phyloP scores from a whole-genome alignment of 768 basidiomycete genomes.

The Termitomyces sp. region DNA sequence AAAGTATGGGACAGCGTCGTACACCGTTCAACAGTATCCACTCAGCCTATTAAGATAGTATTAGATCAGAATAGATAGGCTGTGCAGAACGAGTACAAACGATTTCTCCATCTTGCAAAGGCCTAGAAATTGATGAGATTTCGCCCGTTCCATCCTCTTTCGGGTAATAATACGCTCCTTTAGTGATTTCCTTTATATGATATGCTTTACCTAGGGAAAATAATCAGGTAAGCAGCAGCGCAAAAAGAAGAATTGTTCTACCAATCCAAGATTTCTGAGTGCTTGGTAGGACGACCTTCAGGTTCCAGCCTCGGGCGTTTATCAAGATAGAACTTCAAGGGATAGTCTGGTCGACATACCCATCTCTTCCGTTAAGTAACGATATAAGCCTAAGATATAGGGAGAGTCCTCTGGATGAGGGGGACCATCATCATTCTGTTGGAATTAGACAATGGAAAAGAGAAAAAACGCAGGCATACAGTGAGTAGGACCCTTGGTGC shows the following conservation, averaged over 20 bases:
- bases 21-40: slow-evolving; percentile 92
- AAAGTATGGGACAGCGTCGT: slow-evolving; percentile 17
- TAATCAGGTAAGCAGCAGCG: not conserved
- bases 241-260: slow-evolving; percentile 22
- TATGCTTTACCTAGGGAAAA: slow-evolving; percentile 63
- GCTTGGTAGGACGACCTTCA: slow-evolving; percentile 76
- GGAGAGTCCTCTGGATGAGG: slow-evolving; percentile 64
- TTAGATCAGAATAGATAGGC: not conserved
- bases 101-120: slow-evolving; percentile 69
- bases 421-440: slow-evolving; percentile 82
- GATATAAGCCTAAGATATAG: slow-evolving; percentile 68
- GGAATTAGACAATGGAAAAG: not conserved
- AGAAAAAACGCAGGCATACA: slow-evolving; percentile 17
- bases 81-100: slow-evolving; percentile 25
- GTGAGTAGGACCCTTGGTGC: slow-evolving; percentile 35
- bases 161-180: slow-evolving; percentile 76
- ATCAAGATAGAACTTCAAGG: not conserved
- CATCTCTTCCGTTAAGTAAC: slow-evolving; percentile 49
- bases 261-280: slow-evolving; percentile 89
- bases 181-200: slow-evolving; percentile 68
- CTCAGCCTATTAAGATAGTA: slow-evolving; percentile 43
- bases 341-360: slow-evolving; percentile 32
- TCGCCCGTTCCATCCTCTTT: slow-evolving; percentile 68
- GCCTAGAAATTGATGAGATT: slow-evolving; percentile 51
- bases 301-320: slow-evolving; percentile 56